Percentiles rank a stretch among this genome's conserved stretches.
Conservation (phyloP, 805 yeast species). For the Ogataea ramenticola region DNA sequence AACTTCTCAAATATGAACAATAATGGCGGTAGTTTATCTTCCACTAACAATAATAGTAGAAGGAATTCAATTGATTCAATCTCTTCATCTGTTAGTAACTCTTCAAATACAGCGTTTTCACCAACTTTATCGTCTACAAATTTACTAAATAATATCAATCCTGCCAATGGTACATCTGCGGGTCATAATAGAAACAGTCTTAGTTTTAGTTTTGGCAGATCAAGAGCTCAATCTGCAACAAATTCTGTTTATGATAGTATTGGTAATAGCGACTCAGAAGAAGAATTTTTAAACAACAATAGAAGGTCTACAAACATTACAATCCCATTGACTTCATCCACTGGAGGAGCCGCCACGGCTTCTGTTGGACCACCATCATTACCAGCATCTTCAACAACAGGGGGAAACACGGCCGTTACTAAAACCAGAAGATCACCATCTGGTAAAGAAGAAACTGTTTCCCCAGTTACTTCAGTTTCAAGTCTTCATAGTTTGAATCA, state of each 20-base stretch:
- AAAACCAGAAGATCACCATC: conserved; percentile 10
- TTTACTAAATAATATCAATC: neutral
- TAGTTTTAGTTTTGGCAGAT: conserved; percentile 11
- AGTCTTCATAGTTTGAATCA: conserved; percentile 19
- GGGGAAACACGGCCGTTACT: no score
- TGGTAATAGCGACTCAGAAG: conserved; percentile 27
- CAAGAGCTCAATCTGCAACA: conserved; percentile 1
- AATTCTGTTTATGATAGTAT: conserved; percentile 15
- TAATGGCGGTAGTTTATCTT: neutral
- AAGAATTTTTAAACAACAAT: conserved; percentile 19
- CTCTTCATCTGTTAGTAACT: conserved; percentile 34
- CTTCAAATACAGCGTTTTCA: conserved; percentile 14
- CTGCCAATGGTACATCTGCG: conserved; percentile 12
- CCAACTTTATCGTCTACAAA: conserved; percentile 15
- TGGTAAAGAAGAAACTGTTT: conserved; percentile 13
- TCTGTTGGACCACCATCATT: neutral
- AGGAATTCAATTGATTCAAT: conserved; percentile 44
- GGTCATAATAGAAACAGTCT: conserved; percentile 2
- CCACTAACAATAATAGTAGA: conserved; percentile 11
- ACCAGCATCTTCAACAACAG: no score
- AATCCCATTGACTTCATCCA: conserved; percentile 13
- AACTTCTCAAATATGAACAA: conserved; percentile 13
- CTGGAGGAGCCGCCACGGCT: neutral
- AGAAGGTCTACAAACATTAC: conserved; percentile 17
- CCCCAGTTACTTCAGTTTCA: conserved; percentile 19